Conservation (phyloP, 768 basidiomycete species). For the Leucocoprinus leucothites region DNA sequence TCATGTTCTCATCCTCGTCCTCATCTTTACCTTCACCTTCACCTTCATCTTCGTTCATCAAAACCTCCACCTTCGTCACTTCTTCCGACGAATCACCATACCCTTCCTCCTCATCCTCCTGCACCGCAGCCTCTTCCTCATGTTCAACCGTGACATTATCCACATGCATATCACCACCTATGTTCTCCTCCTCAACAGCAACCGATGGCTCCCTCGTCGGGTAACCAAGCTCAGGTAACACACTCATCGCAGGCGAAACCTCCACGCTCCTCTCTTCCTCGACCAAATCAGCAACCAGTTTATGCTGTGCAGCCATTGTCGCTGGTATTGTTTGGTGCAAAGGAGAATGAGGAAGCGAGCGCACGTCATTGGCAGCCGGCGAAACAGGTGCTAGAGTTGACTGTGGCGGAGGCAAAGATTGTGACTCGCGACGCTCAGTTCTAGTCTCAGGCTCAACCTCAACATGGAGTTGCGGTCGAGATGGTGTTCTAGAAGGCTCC, state of each 20-base stretch:
- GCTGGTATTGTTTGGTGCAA: background rate
- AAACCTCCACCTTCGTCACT: background rate
- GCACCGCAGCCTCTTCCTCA: background rate
- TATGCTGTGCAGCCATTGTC: background rate
- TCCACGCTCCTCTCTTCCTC: background rate
- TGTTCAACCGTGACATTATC: background rate
- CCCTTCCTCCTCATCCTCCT: background rate
- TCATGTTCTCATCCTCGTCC: too few relatives aligned
- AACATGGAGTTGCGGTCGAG: background rate
- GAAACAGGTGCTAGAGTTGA: too few relatives aligned
- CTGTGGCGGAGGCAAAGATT: background rate
- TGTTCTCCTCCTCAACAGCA: background rate
- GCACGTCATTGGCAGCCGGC: background rate
- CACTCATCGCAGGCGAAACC: background rate
- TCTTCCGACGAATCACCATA: background rate
- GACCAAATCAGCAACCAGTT: too few relatives aligned
- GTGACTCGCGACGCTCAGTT: background rate
- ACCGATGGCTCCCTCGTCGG: background rate
- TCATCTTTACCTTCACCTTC: too few relatives aligned
- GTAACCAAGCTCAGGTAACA: conserved; percentile 8
- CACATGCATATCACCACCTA: background rate
- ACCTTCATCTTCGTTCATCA: background rate
- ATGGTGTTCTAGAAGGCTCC: background rate
- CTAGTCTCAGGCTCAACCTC: background rate
- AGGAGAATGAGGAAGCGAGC: background rate